Conservation (phyloP, 2,329 filamentous ascomycete genomes). For the Fusarium algeriense region DNA sequence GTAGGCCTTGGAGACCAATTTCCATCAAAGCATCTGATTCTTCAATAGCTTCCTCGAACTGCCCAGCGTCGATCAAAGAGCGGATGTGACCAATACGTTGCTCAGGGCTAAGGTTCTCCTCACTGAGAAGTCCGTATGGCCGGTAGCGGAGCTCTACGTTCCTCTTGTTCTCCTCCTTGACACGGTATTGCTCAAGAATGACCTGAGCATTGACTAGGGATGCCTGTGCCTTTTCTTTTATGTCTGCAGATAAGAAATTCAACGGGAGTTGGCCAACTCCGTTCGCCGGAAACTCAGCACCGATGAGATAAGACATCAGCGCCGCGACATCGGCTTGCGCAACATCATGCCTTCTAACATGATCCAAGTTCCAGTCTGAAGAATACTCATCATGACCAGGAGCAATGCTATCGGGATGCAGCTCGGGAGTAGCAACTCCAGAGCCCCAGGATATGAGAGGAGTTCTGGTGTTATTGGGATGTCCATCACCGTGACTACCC, state of each 20-base stretch:
- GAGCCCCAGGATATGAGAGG: slow-evolving; percentile 95
- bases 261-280: slow-evolving; percentile 94
- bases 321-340: slow-evolving; percentile 94
- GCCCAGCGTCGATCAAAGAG: slow-evolving; percentile 72
- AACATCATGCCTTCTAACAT: slow-evolving; percentile 89
- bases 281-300: slow-evolving; percentile 92
- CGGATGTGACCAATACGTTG: slow-evolving; percentile 76
- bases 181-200: slow-evolving; percentile 94
- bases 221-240: slow-evolving; percentile 84
- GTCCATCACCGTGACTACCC: slow-evolving; percentile 98
- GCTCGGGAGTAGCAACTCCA: slow-evolving; percentile 81
- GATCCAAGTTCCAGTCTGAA: slow-evolving; percentile 85
- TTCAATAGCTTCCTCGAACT: slow-evolving; percentile 82
- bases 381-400: slow-evolving; percentile 94
- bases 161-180: slow-evolving; percentile 91
- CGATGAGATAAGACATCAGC: slow-evolving; percentile 92
- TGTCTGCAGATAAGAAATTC: slow-evolving; percentile 79
- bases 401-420: slow-evolving; percentile 67
- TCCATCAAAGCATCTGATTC: slow-evolving; percentile 82
- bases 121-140: slow-evolving; percentile 78
- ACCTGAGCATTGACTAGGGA: slow-evolving; percentile 85
- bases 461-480: slow-evolving; percentile 96
- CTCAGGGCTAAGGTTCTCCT: slow-evolving; percentile 71
- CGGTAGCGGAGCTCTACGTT: slow-evolving; percentile 80
- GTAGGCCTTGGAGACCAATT: slow-evolving; percentile 81